Percentiles rank a stretch among this genome's conserved stretches.
These are phyloP conservation scores for Dendrocalamus latiflorus DNA, from an alignment of 202 grass and related monocot species.

Conservation along the genomic window DNA sequence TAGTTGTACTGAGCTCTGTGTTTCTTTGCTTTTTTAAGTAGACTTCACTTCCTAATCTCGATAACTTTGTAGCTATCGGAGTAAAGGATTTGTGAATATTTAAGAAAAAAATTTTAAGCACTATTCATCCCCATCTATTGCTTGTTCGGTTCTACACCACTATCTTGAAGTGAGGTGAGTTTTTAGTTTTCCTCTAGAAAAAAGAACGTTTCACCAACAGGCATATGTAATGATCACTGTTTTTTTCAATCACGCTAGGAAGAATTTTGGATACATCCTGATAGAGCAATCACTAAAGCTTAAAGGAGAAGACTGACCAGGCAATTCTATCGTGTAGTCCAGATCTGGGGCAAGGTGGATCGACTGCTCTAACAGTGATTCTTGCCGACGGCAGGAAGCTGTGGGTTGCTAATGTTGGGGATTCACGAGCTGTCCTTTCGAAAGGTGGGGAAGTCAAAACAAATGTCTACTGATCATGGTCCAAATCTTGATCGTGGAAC, in stretches of 20 bases:
- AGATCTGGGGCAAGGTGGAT: conserved; percentile 68
- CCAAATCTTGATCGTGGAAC: conserved; percentile 51
- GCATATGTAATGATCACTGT: not conserved
- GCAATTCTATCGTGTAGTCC: conserved; percentile 58
- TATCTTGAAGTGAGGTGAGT: conserved; percentile 64
- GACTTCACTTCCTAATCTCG: no score
- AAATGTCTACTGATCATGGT: conserved; percentile 66
- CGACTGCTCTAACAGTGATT: conserved; percentile 78
- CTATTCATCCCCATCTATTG: no score
- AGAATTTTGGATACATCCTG: conserved; percentile 66
- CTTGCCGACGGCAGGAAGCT: conserved; percentile 53
- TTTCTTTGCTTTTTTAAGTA: no score
- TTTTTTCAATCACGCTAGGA: conserved; percentile 33
- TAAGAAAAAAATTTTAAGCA: no score
- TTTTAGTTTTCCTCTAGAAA: not conserved
- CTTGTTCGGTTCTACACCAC: no score
- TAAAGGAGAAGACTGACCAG: conserved; percentile 78
- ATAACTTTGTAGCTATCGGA: no score
- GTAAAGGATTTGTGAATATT: no score
- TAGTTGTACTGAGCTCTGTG: no score
- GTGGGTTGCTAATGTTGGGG: conserved; percentile 80
- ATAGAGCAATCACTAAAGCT: conserved; percentile 56
- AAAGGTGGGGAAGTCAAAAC: conserved; percentile 57
- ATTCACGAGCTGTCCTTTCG: conserved; percentile 71
- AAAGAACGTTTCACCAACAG: not conserved